Evolutionary conservation across 768 basidiomycete species (phyloP).

Genomic region (Collybia sordida): DNA sequence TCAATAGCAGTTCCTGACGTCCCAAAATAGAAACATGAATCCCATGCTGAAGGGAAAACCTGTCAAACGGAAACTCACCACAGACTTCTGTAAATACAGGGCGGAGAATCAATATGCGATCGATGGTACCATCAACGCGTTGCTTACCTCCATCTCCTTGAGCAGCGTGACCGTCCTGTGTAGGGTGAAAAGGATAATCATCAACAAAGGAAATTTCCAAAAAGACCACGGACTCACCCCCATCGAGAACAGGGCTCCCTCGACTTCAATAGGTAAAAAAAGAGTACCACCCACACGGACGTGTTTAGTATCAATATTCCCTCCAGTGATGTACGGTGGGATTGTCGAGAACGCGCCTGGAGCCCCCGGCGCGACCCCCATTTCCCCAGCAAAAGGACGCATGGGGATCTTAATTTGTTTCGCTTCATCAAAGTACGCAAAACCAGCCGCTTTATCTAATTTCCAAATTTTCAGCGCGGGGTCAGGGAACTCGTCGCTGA

Average conservation of each 20-base stretch:
- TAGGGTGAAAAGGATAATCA: background rate
- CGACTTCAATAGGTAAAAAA: constrained; percentile 57
- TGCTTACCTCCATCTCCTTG: constrained; percentile 64
- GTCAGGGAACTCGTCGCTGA: constrained; percentile 53
- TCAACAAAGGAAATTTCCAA: too few relatives aligned
- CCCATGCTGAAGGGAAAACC: background rate
- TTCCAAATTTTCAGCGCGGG: constrained; percentile 57
- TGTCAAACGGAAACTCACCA: constrained; percentile 32
- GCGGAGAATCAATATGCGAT: too few relatives aligned
- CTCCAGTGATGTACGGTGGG: constrained; percentile 60
- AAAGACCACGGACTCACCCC: too few relatives aligned
- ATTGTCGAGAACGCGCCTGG: constrained; percentile 58
- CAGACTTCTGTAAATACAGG: constrained; percentile 48
- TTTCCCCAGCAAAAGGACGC: constrained; percentile 61
- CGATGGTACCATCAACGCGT: background rate
- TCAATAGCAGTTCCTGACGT: constrained; percentile 59
- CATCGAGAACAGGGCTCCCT: constrained; percentile 60
- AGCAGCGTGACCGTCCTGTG: constrained; percentile 63
- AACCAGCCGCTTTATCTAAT: constrained; percentile 37
- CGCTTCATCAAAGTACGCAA: constrained; percentile 51
- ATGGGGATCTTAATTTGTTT: constrained; percentile 50
- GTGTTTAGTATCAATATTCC: constrained; percentile 63
- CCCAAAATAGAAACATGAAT: background rate
- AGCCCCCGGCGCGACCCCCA: constrained; percentile 56
- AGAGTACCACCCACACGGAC: constrained; percentile 53